These are phyloP conservation scores for Nakaseomyces glabratus DNA, from an alignment of 1,139 yeast genomes.

Conservation along the genomic window DNA sequence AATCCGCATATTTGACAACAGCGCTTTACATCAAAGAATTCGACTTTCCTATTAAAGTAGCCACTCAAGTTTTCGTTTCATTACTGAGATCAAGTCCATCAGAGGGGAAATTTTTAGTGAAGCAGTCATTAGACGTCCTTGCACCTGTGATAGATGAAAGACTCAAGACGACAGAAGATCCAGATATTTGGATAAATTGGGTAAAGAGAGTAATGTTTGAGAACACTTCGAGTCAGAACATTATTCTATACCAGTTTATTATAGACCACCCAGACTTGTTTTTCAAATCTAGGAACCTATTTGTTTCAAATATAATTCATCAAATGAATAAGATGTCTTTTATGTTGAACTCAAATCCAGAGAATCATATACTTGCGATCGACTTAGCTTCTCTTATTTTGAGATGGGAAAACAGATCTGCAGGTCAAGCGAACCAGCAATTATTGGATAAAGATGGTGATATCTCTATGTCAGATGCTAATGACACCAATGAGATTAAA, in stretches of 20 bases:
- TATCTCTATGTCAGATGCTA: constrained; percentile 19
- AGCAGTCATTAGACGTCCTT: constrained; percentile 77
- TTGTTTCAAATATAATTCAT: constrained; percentile 80
- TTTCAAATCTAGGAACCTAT: constrained; percentile 79
- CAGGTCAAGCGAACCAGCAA: constrained; percentile 15
- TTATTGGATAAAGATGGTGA: constrained; percentile 29
- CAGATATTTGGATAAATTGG: constrained; percentile 88
- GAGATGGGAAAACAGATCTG: constrained; percentile 67
- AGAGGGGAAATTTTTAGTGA: constrained; percentile 76
- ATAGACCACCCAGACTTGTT: constrained; percentile 80
- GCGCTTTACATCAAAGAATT: constrained; percentile 79
- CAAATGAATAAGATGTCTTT: constrained; percentile 91
- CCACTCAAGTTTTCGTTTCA: constrained; percentile 88
- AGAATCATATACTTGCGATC: constrained; percentile 76
- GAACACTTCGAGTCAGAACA: constrained; percentile 75
- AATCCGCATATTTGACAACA: constrained; percentile 85
- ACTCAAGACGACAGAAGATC: constrained; percentile 46
- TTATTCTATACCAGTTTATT: constrained; percentile 71
- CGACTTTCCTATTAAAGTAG: constrained; percentile 83
- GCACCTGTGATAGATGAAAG: constrained; percentile 84
- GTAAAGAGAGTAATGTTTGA: constrained; percentile 88
- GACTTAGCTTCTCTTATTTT: constrained; percentile 80
- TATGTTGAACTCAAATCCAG: constrained; percentile 69
- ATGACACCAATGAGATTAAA: constrained; percentile 7
- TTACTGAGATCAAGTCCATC: constrained; percentile 74